These are phyloP conservation scores for Fraxinus americana DNA, from an alignment of 257 asterid species.

Conservation along the genomic window DNA sequence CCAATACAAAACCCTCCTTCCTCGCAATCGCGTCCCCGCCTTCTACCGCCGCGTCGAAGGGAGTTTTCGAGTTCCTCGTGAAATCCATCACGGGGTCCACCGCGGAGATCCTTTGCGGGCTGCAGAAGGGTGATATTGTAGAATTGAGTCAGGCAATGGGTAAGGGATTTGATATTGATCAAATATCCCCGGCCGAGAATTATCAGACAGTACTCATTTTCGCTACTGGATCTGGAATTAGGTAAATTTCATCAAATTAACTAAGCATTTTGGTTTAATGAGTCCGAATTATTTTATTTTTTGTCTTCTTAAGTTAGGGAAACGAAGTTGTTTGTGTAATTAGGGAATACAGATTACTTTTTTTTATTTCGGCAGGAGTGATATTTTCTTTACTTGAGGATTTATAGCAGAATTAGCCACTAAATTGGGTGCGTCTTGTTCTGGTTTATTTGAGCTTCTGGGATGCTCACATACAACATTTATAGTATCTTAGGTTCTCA, in stretches of 20 bases:
- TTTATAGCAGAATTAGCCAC: background rate
- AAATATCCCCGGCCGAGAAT: conserved; percentile 64
- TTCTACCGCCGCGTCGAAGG: conserved; percentile 52
- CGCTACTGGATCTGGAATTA: conserved; percentile 95
- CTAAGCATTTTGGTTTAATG: background rate
- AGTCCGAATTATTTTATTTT: background rate
- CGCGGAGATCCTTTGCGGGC: conserved; percentile 75
- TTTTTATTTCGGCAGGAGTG: background rate
- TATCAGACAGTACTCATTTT: conserved; percentile 77
- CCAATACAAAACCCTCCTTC: conserved; percentile 50
- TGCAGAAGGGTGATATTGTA: conserved; percentile 74
- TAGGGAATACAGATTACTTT: background rate
- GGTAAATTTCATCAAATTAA: conserved; percentile 39
- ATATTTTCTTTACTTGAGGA: background rate
- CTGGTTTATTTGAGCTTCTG: conserved; percentile 8
- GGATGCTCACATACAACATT: background rate
- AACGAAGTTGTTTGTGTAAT: background rate
- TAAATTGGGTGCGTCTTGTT: background rate
- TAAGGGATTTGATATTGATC: conserved; percentile 69
- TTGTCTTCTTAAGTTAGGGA: background rate
- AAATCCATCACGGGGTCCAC: conserved; percentile 75
- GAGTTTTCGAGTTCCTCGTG: conserved; percentile 78
- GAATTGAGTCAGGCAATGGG: conserved; percentile 79
- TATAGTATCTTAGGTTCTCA: background rate
- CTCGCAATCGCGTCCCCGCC: conserved; percentile 90